A percentile compares a stretch with the other conserved stretches of the same genome.
These are phyloP conservation scores for Lophium mytilinum DNA, from an alignment of 495 filamentous ascomycete genomes.

Conservation along the genomic window DNA sequence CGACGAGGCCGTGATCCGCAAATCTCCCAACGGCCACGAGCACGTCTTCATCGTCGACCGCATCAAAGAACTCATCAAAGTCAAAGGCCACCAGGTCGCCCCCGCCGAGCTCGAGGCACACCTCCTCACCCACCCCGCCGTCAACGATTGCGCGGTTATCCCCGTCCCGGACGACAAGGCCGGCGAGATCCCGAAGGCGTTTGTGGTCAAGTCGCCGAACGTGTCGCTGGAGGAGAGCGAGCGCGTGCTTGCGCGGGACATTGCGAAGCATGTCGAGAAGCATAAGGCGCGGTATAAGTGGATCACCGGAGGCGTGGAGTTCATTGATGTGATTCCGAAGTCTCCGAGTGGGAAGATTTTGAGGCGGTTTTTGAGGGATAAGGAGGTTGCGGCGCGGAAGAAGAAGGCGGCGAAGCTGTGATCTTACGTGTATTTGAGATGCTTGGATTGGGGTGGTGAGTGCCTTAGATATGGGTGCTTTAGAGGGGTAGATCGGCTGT, in stretches of 20 bases:
- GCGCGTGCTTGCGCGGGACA: conserved; percentile 49
- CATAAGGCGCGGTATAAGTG: conserved; percentile 86
- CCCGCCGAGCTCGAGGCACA: conserved; percentile 88
- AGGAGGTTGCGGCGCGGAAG: conserved; percentile 62
- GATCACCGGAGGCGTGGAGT: conserved; percentile 77
- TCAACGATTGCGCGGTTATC: conserved; percentile 80
- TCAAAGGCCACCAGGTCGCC: conserved; percentile 88
- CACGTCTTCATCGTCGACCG: conserved; percentile 81
- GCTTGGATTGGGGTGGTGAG: neutral
- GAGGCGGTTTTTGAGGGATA: conserved; percentile 68
- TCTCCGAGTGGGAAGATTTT: conserved; percentile 92
- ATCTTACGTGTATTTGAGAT: neutral
- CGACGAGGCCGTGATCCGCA: conserved; percentile 68
- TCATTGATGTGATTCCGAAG: conserved; percentile 71
- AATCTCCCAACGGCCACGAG: conserved; percentile 56
- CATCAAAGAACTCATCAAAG: conserved; percentile 91
- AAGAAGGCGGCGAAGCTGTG: conserved; percentile 33
- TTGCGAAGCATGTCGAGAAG: conserved; percentile 68
- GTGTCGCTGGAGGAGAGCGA: conserved; percentile 53
- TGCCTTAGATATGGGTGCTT: no score
- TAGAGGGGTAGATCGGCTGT: no score
- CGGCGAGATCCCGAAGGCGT: conserved; percentile 83
- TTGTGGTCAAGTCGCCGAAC: conserved; percentile 63
- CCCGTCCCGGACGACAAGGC: conserved; percentile 64
- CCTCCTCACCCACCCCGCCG: conserved; percentile 70